Conservation (phyloP, 1,284 basidiomycete species). For the Rhodotorula sp. region DNA sequence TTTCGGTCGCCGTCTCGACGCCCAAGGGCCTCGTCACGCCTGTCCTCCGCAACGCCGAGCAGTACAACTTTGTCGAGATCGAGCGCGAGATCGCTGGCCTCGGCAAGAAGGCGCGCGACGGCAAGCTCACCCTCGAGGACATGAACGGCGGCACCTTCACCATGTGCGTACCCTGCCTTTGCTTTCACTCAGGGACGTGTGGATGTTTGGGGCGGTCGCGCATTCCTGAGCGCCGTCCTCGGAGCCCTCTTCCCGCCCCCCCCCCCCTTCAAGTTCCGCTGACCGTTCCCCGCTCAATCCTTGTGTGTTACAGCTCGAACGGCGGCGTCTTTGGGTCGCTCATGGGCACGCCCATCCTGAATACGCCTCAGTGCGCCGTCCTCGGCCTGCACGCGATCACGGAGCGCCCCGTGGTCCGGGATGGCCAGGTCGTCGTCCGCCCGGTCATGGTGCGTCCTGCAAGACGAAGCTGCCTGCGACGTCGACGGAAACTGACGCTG, state of each 20-base stretch:
- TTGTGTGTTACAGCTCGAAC: constrained; percentile 68
- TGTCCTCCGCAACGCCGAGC: constrained; percentile 87
- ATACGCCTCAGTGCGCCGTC: constrained; percentile 83
- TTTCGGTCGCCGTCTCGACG: constrained; percentile 93
- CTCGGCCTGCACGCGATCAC: constrained; percentile 94
- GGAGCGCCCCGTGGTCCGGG: constrained; percentile 87
- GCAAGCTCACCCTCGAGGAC: constrained; percentile 85
- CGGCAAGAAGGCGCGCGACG: constrained; percentile 92
- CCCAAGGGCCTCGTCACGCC: constrained; percentile 97
- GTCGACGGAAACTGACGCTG: background rate
- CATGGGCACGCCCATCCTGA: constrained; percentile 92
- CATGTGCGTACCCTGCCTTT: constrained; percentile 64
- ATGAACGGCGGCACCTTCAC: constrained; percentile 94
- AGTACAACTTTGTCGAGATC: constrained; percentile 83
- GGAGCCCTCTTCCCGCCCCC: background rate
- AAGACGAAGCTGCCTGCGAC: too few species aligned
- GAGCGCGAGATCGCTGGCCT: constrained; percentile 88
- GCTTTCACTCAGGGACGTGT: background rate
- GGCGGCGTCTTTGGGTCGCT: constrained; percentile 98
- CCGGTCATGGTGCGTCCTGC: constrained; percentile 77
- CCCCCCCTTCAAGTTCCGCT: background rate
- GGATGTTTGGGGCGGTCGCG: background rate
- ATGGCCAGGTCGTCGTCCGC: constrained; percentile 91
- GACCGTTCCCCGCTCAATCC: background rate
- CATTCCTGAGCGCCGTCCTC: background rate